A percentile compares a stretch with the other conserved stretches of the same genome.
Evolutionary conservation across 768 basidiomycete genomes (phyloP).

Genomic region (Pulveroboletus sp.): DNA sequence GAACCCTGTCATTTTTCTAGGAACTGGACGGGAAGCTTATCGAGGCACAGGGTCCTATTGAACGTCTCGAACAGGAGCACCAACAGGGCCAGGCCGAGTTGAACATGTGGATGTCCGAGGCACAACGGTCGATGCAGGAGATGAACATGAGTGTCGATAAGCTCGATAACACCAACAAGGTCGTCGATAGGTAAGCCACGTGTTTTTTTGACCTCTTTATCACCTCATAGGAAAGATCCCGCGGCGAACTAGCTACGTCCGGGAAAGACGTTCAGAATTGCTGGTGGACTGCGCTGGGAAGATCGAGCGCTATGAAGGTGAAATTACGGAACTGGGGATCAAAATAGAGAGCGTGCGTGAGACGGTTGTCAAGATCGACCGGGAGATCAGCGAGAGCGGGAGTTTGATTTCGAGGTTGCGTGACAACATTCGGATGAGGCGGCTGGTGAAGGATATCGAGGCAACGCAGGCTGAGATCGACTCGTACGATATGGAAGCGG

Average conservation of each 20-base stretch:
- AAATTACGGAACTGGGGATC: conserved; percentile 39
- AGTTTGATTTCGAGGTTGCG: conserved; percentile 65
- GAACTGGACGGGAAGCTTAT: conserved; percentile 57
- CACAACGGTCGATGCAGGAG: conserved; percentile 57
- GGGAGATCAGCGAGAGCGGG: conserved; percentile 74
- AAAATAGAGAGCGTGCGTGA: conserved; percentile 39
- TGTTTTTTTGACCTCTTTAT: neutral
- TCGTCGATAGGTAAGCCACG: conserved; percentile 52
- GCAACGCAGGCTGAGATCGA: conserved; percentile 68
- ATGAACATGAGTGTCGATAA: conserved; percentile 60
- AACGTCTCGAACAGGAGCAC: conserved; percentile 54
- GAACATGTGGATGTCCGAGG: conserved; percentile 43
- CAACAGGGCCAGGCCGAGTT: conserved; percentile 46
- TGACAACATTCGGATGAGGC: conserved; percentile 79
- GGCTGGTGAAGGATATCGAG: conserved; percentile 60
- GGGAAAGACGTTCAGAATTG: conserved; percentile 56
- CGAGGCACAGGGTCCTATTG: conserved; percentile 61
- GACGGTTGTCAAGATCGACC: conserved; percentile 57
- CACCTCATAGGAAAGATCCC: neutral
- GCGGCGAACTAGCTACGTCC: conserved; percentile 56
- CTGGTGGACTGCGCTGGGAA: conserved; percentile 55
- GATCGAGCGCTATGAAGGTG: conserved; percentile 45
- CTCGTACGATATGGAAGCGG: conserved; percentile 75
- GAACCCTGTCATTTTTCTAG: conserved; percentile 32
- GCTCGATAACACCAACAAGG: conserved; percentile 54